Evolutionary conservation across 768 basidiomycete species (phyloP).

Genomic region (Hygrophorus pudorinus): DNA sequence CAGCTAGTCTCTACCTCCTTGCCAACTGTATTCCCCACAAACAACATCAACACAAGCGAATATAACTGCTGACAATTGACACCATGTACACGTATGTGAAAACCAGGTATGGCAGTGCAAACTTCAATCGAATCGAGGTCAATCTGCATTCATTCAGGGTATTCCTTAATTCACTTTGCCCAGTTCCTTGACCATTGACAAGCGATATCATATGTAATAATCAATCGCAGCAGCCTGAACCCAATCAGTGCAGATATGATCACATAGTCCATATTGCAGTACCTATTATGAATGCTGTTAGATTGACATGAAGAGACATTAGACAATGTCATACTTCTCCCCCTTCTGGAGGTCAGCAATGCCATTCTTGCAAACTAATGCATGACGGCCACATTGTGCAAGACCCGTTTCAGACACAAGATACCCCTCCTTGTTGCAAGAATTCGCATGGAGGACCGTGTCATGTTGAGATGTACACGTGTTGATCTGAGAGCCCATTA

Average conservation of each 20-base stretch:
- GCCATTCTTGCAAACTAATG: conserved; percentile 16
- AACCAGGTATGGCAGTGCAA: conserved; percentile 22
- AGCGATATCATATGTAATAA: conserved; percentile 18
- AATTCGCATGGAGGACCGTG: conserved; percentile 2
- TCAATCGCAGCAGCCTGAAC: neutral
- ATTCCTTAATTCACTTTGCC: neutral
- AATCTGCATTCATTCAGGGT: neutral
- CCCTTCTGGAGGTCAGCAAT: conserved; percentile 25
- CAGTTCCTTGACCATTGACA: too few species aligned
- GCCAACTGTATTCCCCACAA: conserved; percentile 18
- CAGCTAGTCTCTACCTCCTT: conserved; percentile 29
- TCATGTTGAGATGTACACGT: conserved; percentile 2
- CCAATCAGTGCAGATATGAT: neutral
- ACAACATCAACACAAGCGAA: conserved; percentile 19
- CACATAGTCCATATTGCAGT: conserved; percentile 11
- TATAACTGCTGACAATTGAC: conserved; percentile 18
- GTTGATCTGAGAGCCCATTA: too few species aligned
- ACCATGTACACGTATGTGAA: conserved; percentile 27
- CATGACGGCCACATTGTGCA: conserved; percentile 20
- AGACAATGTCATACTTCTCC: conserved; percentile 16
- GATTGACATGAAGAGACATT: neutral
- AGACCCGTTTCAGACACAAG: conserved; percentile 18
- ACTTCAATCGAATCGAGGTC: neutral
- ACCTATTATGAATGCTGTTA: conserved; percentile 1
- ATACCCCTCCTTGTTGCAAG: conserved; percentile 5